Evolutionary conservation across 805 yeast genomes (phyloP).

Genomic region (Pichia occidentalis): DNA sequence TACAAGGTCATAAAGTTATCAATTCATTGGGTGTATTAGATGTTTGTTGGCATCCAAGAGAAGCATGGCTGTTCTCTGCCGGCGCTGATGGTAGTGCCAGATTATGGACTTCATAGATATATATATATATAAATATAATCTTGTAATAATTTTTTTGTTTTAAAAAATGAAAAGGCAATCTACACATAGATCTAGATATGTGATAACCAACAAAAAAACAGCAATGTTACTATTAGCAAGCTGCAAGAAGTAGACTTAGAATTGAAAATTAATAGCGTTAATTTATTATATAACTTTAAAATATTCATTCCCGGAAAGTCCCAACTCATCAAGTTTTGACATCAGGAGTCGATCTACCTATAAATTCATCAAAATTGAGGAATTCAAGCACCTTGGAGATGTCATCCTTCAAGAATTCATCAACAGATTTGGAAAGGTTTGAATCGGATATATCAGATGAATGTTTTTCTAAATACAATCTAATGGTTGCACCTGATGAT

Average conservation of each 20-base stretch:
- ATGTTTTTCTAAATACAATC: constrained; percentile 85
- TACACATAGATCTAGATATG: not conserved
- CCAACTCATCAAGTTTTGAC: constrained; percentile 56
- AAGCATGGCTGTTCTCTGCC: constrained; percentile 95
- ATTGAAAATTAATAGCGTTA: no score
- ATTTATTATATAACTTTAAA: not conserved
- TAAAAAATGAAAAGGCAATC: not conserved
- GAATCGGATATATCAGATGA: constrained; percentile 50
- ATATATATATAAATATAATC: not conserved
- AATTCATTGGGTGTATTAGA: constrained; percentile 82
- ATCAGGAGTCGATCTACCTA: constrained; percentile 83
- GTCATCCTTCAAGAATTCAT: constrained; percentile 59
- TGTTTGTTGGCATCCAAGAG: constrained; percentile 93
- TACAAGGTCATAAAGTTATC: constrained; percentile 80
- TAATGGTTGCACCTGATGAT: constrained; percentile 93
- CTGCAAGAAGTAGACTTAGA: no score
- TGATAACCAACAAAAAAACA: not conserved
- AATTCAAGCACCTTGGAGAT: constrained; percentile 58
- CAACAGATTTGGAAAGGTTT: constrained; percentile 42
- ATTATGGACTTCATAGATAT: constrained; percentile 77
- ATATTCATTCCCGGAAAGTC: not conserved
- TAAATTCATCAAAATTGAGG: constrained; percentile 61
- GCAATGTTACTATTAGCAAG: no score
- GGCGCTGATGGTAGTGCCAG: constrained; percentile 97
- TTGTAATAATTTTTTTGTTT: not conserved